Evolutionary conservation across 1,284 basidiomycete species (phyloP), one percentile per base, ranked within the genome.

Genomic region (Cryptococcus amylolentus): DNA sequence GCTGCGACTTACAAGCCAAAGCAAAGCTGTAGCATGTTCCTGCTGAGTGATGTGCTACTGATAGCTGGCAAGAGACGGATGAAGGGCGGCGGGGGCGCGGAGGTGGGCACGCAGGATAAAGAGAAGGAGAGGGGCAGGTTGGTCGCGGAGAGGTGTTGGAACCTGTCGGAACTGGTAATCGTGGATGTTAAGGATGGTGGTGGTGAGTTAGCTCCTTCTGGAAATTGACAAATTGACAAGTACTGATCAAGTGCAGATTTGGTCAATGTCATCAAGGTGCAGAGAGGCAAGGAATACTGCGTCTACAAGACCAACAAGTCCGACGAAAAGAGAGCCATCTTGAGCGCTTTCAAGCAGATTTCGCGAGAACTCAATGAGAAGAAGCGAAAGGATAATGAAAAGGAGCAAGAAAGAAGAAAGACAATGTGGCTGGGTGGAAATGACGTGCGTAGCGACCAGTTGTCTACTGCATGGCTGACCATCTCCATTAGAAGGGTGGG

Each of bases 201-300:
- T 3, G 86, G 90, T 91, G 63, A 64, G 87, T 79, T 18, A 20
- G 14, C 16, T 52, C 26, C 13, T 41, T 40, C 20, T 12, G 18
- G 5, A 14, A 23, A 23, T 23, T 49, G 7, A 18, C 23, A n/a
- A 37, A 39, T 28, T n/a, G 26, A 42, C 35, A 9, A 14, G 7
- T 9, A 23, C 47, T 47, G 31, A 35, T 35, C 31, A 35, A 18
- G 38, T 14, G 5, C 60, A 92, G 94, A 86, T 52, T 86, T 98
- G 79, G 90, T 87, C 16, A 96, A 98, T 69, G 94, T 96, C 1
- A 88, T 98, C 82, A 98, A 98, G 81, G 87, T 98, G 66, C 85
- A 89, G 64, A 85, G 94, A 53, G 88, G 88, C 8, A 95, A 95
- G 75, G 95, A 98, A 78, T 90, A 88, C 2, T 88, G 91, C 71